Evolutionary conservation across 2,329 filamentous ascomycete genomes (phyloP).

Genomic region (Colletotrichum sp.): DNA sequence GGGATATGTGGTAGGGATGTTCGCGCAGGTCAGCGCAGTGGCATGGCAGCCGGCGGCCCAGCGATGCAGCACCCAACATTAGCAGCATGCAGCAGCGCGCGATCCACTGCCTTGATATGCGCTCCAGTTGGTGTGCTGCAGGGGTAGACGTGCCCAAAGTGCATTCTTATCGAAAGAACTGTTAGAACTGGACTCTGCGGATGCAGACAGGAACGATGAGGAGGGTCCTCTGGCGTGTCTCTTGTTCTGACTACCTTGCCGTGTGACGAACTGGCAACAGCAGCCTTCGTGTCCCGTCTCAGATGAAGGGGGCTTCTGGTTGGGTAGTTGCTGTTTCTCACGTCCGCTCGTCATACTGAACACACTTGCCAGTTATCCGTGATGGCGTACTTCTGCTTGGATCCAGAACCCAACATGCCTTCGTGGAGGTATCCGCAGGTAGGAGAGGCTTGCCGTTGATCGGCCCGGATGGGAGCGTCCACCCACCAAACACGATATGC

Average conservation of each 20-base stretch:
- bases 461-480: neutral
- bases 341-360: neutral
- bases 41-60: neutral
- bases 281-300: neutral
- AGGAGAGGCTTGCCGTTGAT: neutral
- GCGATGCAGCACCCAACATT: neutral
- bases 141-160: neutral
- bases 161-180: neutral
- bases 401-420: neutral
- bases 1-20: slow-evolving; percentile 8
- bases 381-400: neutral
- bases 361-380: neutral
- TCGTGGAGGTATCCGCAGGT: neutral
- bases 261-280: neutral
- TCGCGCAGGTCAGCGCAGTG: neutral
- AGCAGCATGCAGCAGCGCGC: neutral
- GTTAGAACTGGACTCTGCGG: neutral
- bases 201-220: neutral
- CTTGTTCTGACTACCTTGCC: neutral
- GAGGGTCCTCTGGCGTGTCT: neutral
- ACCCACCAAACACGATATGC: neutral
- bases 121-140: neutral
- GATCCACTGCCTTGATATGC: neutral
- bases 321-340: neutral
- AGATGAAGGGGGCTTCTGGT: neutral